Conservation (phyloP, 2,329 filamentous ascomycete species). For the Ophioceras dolichostomum region DNA sequence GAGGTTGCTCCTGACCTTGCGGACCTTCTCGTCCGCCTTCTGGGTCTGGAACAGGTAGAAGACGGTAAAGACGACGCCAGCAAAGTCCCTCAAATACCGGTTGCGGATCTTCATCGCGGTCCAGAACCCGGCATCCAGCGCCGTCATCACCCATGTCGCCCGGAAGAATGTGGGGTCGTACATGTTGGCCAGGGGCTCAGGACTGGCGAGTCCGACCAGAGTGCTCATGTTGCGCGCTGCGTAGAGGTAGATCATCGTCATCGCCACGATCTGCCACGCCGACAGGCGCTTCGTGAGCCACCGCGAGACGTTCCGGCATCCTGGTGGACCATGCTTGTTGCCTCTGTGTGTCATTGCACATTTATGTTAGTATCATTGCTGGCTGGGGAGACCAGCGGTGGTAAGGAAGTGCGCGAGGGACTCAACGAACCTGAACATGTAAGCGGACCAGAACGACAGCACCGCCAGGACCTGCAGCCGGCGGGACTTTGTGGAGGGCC, state of each 20-base stretch:
- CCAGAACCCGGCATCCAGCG: conserved; percentile 94
- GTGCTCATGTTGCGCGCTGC: conserved; percentile 88
- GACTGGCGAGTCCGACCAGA: conserved; percentile 78
- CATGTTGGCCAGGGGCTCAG: conserved; percentile 86
- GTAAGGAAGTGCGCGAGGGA: not conserved
- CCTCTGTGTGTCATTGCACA: conserved; percentile 57
- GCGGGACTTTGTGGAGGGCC: conserved; percentile 81
- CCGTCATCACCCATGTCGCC: conserved; percentile 93
- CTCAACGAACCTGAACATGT: conserved; percentile 55
- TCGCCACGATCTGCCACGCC: conserved; percentile 77
- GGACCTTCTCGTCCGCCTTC: conserved; percentile 90
- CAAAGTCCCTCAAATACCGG: conserved; percentile 71
- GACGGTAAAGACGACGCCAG: conserved; percentile 70
- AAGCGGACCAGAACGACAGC: conserved; percentile 80
- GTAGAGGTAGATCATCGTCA: conserved; percentile 87
- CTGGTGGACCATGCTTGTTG: conserved; percentile 76
- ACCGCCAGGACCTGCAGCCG: conserved; percentile 89
- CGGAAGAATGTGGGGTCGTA: conserved; percentile 90
- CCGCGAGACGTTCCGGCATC: conserved; percentile 57
- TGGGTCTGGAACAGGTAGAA: conserved; percentile 93
- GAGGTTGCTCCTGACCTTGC: conserved; percentile 74
- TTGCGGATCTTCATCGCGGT: conserved; percentile 82
- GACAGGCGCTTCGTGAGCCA: conserved; percentile 61
- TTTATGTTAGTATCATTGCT: not conserved
- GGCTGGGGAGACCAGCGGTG: not conserved